A percentile compares a stretch with the other conserved stretches of the same genome.
Conservation (phyloP, 2,329 filamentous ascomycete species). For the Fusarium xyrophilum region DNA sequence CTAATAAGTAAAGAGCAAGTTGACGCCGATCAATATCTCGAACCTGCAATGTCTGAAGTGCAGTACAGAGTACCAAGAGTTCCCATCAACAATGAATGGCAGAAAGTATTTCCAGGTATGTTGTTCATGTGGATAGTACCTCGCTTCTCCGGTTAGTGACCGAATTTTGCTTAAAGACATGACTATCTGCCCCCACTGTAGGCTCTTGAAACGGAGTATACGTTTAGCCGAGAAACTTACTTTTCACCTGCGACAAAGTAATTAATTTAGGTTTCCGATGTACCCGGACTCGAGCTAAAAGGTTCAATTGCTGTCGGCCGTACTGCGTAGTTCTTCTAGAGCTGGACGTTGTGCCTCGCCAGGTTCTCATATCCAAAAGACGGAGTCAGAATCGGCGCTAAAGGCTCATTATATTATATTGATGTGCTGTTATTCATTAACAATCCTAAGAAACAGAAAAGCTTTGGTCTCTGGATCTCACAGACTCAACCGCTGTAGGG, state of each 20-base stretch:
- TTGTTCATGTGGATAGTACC: neutral
- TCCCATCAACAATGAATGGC: no score
- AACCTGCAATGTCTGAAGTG: neutral
- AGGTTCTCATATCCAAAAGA: accelerated
- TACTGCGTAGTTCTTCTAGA: accelerated
- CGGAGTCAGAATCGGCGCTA: accelerated
- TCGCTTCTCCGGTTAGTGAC: neutral
- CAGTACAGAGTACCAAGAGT: no score
- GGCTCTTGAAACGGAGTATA: neutral
- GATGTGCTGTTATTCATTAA: accelerated
- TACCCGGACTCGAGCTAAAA: neutral
- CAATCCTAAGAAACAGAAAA: neutral
- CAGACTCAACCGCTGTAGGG: neutral
- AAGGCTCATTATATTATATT: neutral
- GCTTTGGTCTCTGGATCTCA: neutral
- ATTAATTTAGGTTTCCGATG: neutral
- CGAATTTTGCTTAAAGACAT: neutral
- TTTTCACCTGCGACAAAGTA: neutral
- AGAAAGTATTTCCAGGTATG: no score
- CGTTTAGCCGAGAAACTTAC: neutral
- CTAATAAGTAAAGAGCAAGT: neutral
- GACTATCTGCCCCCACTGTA: neutral
- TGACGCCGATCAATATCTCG: neutral
- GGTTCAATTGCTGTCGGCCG: neutral
- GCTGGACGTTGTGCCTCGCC: neutral